These are phyloP conservation scores for Oldenlandia corymbosa DNA, from an alignment of 257 asterid species.

Conservation along the genomic window DNA sequence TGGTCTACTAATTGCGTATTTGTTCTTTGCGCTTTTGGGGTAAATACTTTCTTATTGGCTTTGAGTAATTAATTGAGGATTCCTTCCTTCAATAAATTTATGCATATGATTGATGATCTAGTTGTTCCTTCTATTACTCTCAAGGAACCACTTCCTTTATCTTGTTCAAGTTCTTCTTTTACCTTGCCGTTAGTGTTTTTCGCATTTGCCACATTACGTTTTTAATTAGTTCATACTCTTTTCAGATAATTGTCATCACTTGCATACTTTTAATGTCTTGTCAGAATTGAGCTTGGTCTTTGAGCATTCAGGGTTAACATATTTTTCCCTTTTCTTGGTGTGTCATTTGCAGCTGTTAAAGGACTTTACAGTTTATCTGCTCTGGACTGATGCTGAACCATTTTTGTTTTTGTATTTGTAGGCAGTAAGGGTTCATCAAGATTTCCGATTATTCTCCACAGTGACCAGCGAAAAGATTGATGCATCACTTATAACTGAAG, in stretches of 20 bases:
- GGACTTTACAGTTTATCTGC: slow-evolving; percentile 1
- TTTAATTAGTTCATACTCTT: neutral
- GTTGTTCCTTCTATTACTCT: neutral
- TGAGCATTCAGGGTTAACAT: neutral
- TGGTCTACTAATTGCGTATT: neutral
- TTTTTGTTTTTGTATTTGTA: slow-evolving; percentile 26
- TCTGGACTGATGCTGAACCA: neutral
- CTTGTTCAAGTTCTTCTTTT: neutral
- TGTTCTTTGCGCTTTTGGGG: neutral
- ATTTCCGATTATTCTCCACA: slow-evolving; percentile 79
- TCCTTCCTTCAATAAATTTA: neutral
- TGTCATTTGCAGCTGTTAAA: neutral
- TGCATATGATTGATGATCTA: neutral
- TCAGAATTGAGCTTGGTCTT: neutral
- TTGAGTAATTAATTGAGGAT: neutral
- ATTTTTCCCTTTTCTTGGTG: neutral
- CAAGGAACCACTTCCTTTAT: neutral
- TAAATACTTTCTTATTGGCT: neutral
- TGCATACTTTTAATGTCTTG: neutral
- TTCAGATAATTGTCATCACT: too few species aligned
- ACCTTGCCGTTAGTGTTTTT: neutral
- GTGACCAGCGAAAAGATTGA: slow-evolving; percentile 69
- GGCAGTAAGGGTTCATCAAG: slow-evolving; percentile 70
- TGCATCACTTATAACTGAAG: slow-evolving; percentile 49
- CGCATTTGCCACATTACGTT: neutral